Conservation (phyloP, 148 eudicot genomes). For the Arbutus unedo region DNA sequence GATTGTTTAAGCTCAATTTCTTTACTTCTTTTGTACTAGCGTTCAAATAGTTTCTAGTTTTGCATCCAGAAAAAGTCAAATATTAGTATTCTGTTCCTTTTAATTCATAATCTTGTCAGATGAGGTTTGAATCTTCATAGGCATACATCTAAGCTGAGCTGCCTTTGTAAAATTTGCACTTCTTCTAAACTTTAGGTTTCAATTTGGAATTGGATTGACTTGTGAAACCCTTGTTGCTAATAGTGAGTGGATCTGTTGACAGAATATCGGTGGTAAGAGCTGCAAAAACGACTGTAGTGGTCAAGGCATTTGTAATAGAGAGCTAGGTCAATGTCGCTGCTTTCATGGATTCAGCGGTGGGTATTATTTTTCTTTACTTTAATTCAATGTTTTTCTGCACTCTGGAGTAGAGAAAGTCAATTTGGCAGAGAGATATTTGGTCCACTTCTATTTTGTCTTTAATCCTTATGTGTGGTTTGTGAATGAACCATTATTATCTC, state of each 20-base stretch:
- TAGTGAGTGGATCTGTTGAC: conserved; percentile 14
- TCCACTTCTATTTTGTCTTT: too few species aligned
- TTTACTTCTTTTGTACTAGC: background rate
- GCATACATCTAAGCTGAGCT: background rate
- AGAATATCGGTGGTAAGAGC: conserved; percentile 65
- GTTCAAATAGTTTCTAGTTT: background rate
- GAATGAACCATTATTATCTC: background rate
- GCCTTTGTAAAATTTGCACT: background rate
- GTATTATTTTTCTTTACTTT: conserved; percentile 23
- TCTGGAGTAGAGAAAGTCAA: background rate
- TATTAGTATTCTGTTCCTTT: background rate
- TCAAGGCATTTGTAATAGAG: conserved; percentile 80
- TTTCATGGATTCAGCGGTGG: conserved; percentile 84
- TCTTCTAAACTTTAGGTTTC: background rate
- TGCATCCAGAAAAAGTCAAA: background rate
- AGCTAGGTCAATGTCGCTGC: conserved; percentile 78
- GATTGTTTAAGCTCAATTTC: background rate
- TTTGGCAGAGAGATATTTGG: background rate
- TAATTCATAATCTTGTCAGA: background rate
- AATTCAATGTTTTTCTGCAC: background rate
- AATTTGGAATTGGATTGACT: conserved; percentile 7
- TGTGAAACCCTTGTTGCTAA: conserved; percentile 2
- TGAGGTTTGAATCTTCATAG: background rate
- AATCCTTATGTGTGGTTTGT: background rate
- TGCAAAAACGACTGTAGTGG: conserved; percentile 66